Conservation (phyloP, 106 monocot species). For the Narthecium ossifragum region DNA sequence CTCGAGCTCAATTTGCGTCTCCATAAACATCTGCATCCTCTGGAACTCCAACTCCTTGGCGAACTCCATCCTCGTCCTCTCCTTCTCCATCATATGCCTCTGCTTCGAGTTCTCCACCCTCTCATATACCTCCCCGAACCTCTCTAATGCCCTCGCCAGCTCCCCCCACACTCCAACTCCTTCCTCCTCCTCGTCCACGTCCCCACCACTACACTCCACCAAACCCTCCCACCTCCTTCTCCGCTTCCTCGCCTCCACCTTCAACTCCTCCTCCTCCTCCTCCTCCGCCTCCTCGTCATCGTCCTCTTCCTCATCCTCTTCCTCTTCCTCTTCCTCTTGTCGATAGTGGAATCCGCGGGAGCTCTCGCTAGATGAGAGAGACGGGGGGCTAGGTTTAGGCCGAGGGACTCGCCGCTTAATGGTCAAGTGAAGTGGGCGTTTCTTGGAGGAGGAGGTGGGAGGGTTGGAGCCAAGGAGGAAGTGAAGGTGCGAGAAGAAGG, state of each 20-base stretch:
- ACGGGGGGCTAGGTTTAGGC: neutral
- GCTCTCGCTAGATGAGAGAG: neutral
- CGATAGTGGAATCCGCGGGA: neutral
- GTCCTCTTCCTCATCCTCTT: neutral
- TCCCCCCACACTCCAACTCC: conserved; percentile 6
- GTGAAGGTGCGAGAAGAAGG: conserved; percentile 62
- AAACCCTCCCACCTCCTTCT: neutral
- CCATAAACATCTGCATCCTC: conserved; percentile 22
- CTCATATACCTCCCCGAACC: conserved; percentile 17
- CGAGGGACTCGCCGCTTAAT: conserved; percentile 11
- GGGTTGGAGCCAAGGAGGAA: conserved; percentile 34
- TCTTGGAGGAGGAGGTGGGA: neutral
- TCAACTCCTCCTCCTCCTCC: conserved; percentile 4
- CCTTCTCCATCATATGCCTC: conserved; percentile 20
- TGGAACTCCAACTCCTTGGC: conserved; percentile 19
- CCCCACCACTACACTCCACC: neutral
- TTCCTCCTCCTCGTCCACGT: neutral
- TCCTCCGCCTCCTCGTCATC: neutral
- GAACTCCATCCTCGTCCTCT: conserved; percentile 21
- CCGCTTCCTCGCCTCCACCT: neutral
- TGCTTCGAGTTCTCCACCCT: conserved; percentile 18
- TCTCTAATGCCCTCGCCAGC: conserved; percentile 9
- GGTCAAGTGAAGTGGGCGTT: conserved; percentile 6
- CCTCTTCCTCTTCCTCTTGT: neutral
- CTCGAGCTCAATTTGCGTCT: conserved; percentile 9